Base-by-base conservation (phyloP, 2,329 filamentous ascomycete genomes). In the Drechmeria coniospora region DNA sequence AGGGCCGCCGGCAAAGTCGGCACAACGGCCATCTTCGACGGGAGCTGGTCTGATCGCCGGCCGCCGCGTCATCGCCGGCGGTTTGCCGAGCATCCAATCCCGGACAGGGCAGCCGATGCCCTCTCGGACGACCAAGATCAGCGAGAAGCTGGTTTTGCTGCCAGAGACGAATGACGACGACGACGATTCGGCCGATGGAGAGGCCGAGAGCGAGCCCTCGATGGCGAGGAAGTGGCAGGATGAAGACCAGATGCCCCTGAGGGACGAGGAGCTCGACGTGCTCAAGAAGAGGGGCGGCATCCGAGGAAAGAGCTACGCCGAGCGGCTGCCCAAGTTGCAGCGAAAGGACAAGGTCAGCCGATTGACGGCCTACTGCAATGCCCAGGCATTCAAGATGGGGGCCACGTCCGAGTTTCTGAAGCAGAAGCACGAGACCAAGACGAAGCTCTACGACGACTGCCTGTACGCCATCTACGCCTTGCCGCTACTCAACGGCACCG, bases 391-490 rank as follows among this genome's bases (percentile, higher is more conserved):
- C 57, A 92, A 87, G 56, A 74, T 92, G 57, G 78, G 79, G 42
- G 70, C 76, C 15, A 83, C 84, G n/a, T 83, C 86, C 10, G 73
- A 81, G 19, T 98, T 98, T 48, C 63, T 94, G 35, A 78, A 80
- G 41, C 80, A 81, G 37, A 78, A 77, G 44, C 90, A 98, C 55
- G 76, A 79, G 18, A 87, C 86, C 1, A 79, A 84, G 54, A 92
- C 87, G 10, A 98, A 98, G 55, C 65, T 95, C 5, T 98, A 98
- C 54, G 90, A 98, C 51, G 90, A 98, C 52, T 98, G 90, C 47
- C 61, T 98, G 15, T 98, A 98, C 49, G 82, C 78, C 15, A 87
- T 93, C 26, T 98, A 98, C 51, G 86, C 94, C 47, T 59, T 94
- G 17, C 90, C 90, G 5, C 59, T 98, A 11, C 62, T 95, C 29